Evolutionary conservation across 306 rosid genomes (phyloP), one percentile per base, ranked within the genome.

Genomic region (Delonix regia): DNA sequence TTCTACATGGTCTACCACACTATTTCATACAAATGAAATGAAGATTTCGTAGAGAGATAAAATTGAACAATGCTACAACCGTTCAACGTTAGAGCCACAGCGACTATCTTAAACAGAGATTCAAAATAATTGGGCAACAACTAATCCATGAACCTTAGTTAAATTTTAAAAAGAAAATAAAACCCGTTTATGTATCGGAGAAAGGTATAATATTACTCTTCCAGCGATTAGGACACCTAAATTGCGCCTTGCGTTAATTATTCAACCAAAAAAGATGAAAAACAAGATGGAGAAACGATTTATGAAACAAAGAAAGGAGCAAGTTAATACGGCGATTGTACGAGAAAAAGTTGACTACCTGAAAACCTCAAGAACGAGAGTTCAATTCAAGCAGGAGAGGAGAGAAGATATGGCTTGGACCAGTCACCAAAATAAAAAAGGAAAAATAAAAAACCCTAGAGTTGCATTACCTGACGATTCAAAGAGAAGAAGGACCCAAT

Each of bases 401-500:
- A 21, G 53, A 56, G 14, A 0, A 14, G 51, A 44, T 33, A 71
- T 4, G 2, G 3, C n/a, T 16, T 16, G 24, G 66, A 72, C 44
- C n/a, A 53, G 57, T 52, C 19, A 27, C 6, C 19, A 63, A 33
- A n/a, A n/a, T n/a, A n/a, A n/a, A n/a, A n/a, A n/a, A n/a, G n/a
- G 1, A 62, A 33, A 27, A 75, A 34, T 16, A 19, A 57, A 0
- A 36, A 71, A 47, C 10, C 14, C 34, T 25, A 45, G 15, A 28
- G 22, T 47, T 19, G 21, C 27, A 1, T 71, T 71, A 71, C 82
- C 79, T 55, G 82, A 6, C 21, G 3, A 67, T 28, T 45, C 39
- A 11, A 67, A 22, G 9, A 18, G 81, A 69, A 52, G 7, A 51
- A 51, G 83, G 25, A n/a, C 55, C 49, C 13, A 72, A 72, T 57